Base-by-base conservation (phyloP, 345 rosid species). In the Moringa oleifera region DNA sequence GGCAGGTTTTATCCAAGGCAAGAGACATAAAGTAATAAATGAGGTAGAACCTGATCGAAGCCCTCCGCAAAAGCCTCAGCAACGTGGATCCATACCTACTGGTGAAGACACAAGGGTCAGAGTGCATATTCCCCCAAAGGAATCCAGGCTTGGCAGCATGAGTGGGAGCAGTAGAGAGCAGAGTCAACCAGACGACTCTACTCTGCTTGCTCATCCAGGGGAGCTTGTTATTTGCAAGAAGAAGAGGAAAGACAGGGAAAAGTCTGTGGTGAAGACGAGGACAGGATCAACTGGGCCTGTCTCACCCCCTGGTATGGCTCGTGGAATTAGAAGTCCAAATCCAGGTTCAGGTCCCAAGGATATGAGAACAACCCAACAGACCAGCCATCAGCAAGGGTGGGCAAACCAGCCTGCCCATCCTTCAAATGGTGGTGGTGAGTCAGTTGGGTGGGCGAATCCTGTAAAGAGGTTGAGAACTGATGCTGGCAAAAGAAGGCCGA, bases 391-490 rank as follows among this genome's bases (percentile, higher is more conserved):
- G 57, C 98, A 86, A 73, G 85, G 85, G 12, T 81, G 94, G 97
- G 78, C 74, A 41, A 90, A 82, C 75, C 91, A 80, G 79, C 62
- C 86, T 28, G 69, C 66, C 51, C 94, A 81, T 69, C 80, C 85
- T 0, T 58, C 81, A 62, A 86, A 73, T 54, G 86, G 84, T 21
- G 76, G 81, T 31, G 80, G 75, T 20, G 96, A 84, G 37, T 71
- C 65, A 61, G 91, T 91, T 23, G 96, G 97, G 57, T 95, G 99
- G 99, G 97, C 99, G 67, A 89, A 95, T 80, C 99, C 97, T 15
- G 99, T 91, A 28, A 95, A 95, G 87, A 83, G 93, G 77, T 62
- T 89, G 74, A 87, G 99, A 67, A 91, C 99, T 18, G 99, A 89
- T 76, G 73, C 95, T 9, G 96, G 95, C 63, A 87, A 86, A 73